Percentiles rank a stretch among this genome's conserved stretches.
Evolutionary conservation across 768 basidiomycete genomes (phyloP).

Genomic region (Lentinula raphanica): DNA sequence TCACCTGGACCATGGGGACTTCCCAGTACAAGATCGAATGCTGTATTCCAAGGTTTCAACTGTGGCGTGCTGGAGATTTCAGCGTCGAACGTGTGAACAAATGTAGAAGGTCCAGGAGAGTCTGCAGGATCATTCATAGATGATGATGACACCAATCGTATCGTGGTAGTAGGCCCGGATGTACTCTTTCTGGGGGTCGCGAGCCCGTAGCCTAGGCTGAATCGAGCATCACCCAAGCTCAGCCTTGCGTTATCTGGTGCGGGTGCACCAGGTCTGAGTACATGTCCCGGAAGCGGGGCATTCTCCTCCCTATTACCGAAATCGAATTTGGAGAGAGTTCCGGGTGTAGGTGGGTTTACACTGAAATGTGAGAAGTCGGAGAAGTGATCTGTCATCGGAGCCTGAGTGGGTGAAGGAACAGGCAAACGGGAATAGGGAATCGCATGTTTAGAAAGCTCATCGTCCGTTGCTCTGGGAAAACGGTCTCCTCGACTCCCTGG

Average conservation of each 20-base stretch:
- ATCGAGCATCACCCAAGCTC: conserved; percentile 38
- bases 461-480: conserved; percentile 9
- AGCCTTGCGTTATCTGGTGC: conserved; percentile 57
- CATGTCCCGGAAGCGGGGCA: conserved; percentile 56
- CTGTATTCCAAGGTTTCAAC: conserved; percentile 59
- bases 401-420: conserved; percentile 19
- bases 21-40: conserved; percentile 61
- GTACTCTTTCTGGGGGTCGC: conserved; percentile 32
- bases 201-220: conserved; percentile 23
- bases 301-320: conserved; percentile 27
- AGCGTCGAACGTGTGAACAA: background rate
- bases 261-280: conserved; percentile 52
- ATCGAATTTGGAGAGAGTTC: conserved; percentile 16
- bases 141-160: conserved; percentile 38
- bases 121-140: conserved; percentile 10
- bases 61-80: conserved; percentile 44
- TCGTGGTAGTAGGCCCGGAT: conserved; percentile 44
- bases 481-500: background rate
- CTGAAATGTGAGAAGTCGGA: conserved; percentile 35
- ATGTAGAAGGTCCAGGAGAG: conserved; percentile 21
- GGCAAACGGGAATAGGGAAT: conserved; percentile 41
- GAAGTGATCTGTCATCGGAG: conserved; percentile 46
- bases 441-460: conserved; percentile 36
- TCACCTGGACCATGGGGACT: conserved; percentile 44
- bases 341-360: conserved; percentile 12